Evolutionary conservation across 768 basidiomycete genomes (phyloP).

Genomic region (Suillus americanus): DNA sequence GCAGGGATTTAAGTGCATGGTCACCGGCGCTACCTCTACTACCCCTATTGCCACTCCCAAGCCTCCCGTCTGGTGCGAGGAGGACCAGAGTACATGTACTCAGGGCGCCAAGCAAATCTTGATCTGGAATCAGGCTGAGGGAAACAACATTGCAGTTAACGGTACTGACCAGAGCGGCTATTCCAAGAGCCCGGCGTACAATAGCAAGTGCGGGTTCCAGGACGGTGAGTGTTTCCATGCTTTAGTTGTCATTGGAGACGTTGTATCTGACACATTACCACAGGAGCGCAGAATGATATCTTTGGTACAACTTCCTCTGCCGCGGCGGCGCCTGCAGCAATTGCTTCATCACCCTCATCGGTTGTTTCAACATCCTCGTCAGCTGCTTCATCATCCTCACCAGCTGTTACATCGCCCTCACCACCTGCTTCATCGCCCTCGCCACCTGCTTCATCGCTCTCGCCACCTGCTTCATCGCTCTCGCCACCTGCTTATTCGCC

Average conservation of each 20-base stretch:
- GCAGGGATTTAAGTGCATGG: conserved; percentile 47
- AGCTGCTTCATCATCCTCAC: background rate
- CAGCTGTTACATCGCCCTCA: background rate
- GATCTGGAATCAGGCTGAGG: conserved; percentile 50
- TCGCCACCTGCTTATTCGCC: background rate
- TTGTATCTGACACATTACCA: background rate
- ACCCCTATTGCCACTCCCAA: conserved; percentile 41
- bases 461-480: background rate
- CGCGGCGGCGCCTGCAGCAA: background rate
- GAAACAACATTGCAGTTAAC: conserved; percentile 47
- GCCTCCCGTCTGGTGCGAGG: conserved; percentile 54
- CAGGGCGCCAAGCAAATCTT: conserved; percentile 57
- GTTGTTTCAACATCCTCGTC: background rate
- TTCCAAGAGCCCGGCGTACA: conserved; percentile 49
- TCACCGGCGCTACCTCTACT: conserved; percentile 42
- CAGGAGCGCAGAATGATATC: conserved; percentile 14
- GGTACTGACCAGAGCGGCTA: conserved; percentile 40
- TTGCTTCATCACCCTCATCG: background rate
- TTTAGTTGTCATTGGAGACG: background rate
- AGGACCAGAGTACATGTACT: conserved; percentile 39
- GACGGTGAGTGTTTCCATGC: conserved; percentile 36
- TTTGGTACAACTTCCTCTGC: conserved; percentile 10
- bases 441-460: background rate
- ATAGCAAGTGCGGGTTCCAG: conserved; percentile 45
- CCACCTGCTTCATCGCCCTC: background rate